These are phyloP conservation scores for Fraxinus pennsylvanica DNA, from an alignment of 257 asterid species.

Conservation along the genomic window DNA sequence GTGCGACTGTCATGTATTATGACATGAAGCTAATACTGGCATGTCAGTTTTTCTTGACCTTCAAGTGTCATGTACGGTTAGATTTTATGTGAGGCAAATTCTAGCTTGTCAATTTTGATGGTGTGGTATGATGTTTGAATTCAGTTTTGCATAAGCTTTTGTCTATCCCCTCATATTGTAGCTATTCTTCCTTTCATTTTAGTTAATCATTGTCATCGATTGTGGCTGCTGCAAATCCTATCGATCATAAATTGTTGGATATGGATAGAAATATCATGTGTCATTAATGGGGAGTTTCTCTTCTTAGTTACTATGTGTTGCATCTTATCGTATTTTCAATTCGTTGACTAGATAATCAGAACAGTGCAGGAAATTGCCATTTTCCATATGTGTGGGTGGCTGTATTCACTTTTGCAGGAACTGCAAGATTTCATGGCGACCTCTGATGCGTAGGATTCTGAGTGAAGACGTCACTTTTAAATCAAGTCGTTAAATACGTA, in stretches of 20 bases:
- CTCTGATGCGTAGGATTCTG: neutral
- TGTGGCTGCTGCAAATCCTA: neutral
- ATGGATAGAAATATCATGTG: neutral
- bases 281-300: neutral
- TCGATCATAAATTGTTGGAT: neutral
- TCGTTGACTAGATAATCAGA: neutral
- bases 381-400: slow-evolving; percentile 1
- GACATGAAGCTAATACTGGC: neutral
- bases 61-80: neutral
- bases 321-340: neutral
- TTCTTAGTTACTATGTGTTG: neutral
- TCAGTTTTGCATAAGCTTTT: neutral
- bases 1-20: neutral
- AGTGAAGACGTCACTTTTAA: neutral
- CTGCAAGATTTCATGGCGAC: neutral
- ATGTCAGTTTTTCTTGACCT: neutral
- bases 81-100: neutral
- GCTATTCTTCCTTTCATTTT: neutral
- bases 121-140: neutral
- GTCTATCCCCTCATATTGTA: neutral
- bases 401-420: neutral
- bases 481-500: neutral
- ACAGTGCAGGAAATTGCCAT: neutral
- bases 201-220: neutral
- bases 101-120: neutral